These are phyloP conservation scores for Amoebophrya sp. DNA, from an alignment of 169 alveolate genomes.

Conservation along the genomic window DNA sequence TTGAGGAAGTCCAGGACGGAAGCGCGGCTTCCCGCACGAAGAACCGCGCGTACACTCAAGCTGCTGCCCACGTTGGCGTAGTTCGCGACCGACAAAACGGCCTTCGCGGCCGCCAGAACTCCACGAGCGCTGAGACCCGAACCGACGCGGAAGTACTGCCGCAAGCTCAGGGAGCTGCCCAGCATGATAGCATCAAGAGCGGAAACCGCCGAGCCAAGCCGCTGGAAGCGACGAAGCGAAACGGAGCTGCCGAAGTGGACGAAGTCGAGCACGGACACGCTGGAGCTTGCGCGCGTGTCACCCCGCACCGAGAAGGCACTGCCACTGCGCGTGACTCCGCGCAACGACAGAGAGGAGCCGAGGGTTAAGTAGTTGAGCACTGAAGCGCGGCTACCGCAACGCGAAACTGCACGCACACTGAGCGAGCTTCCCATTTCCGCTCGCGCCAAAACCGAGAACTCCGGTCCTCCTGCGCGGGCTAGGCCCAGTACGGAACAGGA, in stretches of 20 bases:
- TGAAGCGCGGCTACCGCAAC: conserved; percentile 17
- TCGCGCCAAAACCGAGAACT: background rate
- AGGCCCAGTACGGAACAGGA: too few species aligned
- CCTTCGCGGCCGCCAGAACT: too few species aligned
- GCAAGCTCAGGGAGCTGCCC: background rate
- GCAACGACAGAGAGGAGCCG: background rate
- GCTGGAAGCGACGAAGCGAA: background rate
- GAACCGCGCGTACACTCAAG: background rate
- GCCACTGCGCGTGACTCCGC: background rate
- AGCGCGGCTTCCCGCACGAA: background rate
- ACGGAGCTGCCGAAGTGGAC: background rate
- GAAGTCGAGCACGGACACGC: background rate
- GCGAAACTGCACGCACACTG: background rate
- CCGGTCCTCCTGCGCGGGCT: background rate
- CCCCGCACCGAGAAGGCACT: conserved; percentile 10
- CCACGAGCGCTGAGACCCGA: too few species aligned
- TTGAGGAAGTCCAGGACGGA: background rate
- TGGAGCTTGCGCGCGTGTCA: background rate
- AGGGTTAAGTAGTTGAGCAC: background rate
- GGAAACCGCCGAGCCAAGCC: background rate
- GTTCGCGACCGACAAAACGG: conserved; percentile 13
- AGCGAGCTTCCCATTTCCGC: background rate
- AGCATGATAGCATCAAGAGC: background rate
- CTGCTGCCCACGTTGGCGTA: background rate
- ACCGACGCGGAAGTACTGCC: background rate